Base-by-base conservation (phyloP, 345 rosid genomes). In the Dipteronia dyeriana region DNA sequence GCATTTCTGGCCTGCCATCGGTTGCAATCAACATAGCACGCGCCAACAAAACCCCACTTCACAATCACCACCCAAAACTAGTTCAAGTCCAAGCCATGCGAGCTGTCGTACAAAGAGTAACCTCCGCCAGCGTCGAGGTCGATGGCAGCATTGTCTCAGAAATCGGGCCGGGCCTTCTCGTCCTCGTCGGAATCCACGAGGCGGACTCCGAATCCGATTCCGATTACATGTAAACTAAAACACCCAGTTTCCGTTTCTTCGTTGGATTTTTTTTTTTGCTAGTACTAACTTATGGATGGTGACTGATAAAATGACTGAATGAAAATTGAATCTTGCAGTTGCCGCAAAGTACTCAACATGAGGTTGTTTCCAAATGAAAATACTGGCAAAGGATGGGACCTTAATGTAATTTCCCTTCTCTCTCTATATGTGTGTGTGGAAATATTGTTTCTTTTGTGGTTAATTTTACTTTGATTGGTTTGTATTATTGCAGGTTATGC, bases 381-480 rank as follows among this genome's bases (percentile, higher is more conserved):
- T 72, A 91, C 90, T 1, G 96, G 95, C 65, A 88, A 83, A 90
- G 93, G 85, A 71, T 95, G 98, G 98, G 98, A 95, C 85, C 94
- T 86, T 64, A 95, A 84, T 79, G 98, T 91, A 88, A 86, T 65
- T 65, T 65, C 7, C 63, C 41, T 22, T 23, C 60, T 39, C 61
- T 7, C 11, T 66, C 53, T 73, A 5, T 0, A 5, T 43, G 8
- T 9, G 2, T 41, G 45, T 5, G 49, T 20, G 13, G 6, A 31
- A 19, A 25, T 63, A 14, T 22, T 22, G 22, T 11, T 16, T 31
- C 51, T 59, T 8, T 43, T 74, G 66, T 83, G 51, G 8, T n/a
- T 49, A 65, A 45, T 26, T n/a, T 57, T 12, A 41, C 17, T 43
- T 56, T 7, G 22, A 9, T 49, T 49, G 26, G 22, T 45, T 45